Conservation (phyloP, 805 yeast species). For the Tetrapisispora phaffii region DNA sequence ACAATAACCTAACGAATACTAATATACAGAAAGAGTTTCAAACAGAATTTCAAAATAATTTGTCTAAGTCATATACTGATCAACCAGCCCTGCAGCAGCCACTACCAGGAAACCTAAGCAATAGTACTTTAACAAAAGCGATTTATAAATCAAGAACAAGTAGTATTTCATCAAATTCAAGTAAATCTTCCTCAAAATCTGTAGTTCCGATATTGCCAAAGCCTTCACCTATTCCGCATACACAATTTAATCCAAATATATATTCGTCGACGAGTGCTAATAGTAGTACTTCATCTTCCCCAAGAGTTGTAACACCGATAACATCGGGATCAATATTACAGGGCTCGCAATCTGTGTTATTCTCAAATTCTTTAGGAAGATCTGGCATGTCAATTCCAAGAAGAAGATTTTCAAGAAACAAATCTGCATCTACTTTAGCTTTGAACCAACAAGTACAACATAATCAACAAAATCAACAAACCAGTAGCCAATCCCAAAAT, state of each 20-base stretch:
- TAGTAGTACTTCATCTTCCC: conserved; percentile 26
- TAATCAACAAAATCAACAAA: no score
- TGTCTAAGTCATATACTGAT: neutral
- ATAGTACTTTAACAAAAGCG: neutral
- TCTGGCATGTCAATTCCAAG: conserved; percentile 24
- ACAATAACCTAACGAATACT: conserved; percentile 7
- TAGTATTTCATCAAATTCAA: conserved; percentile 18
- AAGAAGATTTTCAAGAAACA: conserved; percentile 23
- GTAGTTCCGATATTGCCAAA: conserved; percentile 30
- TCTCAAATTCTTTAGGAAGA: conserved; percentile 15
- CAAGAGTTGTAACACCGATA: conserved; percentile 12
- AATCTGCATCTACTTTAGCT: conserved; percentile 26
- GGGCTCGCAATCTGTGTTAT: conserved; percentile 15
- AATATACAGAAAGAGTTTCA: conserved; percentile 5
- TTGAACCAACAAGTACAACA: no score
- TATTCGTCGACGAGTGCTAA: conserved; percentile 15
- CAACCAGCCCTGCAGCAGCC: neutral
- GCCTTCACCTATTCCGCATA: conserved; percentile 18
- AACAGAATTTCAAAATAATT: neutral
- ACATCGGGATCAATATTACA: conserved; percentile 5
- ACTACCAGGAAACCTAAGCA: neutral
- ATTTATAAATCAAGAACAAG: conserved; percentile 19
- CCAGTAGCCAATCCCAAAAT: neutral
- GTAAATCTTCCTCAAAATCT: conserved; percentile 18
- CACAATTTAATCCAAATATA: conserved; percentile 5